phyloP scores from a whole-genome alignment of 2,329 filamentous ascomycete genomes.

The Harringtonia lauricola region DNA sequence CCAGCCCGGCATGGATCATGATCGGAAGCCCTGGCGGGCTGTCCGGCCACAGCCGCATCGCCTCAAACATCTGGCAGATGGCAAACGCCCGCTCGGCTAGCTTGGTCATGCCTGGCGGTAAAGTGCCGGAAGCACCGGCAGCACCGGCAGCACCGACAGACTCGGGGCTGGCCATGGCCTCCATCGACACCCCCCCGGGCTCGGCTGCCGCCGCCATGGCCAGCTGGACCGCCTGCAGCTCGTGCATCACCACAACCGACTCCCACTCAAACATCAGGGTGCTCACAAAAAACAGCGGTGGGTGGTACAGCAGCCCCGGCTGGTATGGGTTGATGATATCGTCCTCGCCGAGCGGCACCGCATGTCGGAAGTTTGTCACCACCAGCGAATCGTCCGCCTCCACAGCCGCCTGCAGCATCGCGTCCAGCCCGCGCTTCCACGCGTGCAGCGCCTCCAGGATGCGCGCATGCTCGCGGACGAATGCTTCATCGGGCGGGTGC shows the following conservation, averaged over 20 bases:
- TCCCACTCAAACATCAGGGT: conserved; percentile 67
- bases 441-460: conserved; percentile 33
- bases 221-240: conserved; percentile 49
- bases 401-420: conserved; percentile 3
- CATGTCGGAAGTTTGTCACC: conserved; percentile 51
- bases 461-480: conserved; percentile 47
- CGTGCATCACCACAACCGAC: conserved; percentile 70
- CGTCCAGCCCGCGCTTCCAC: conserved; percentile 37
- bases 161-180: background rate
- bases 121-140: background rate
- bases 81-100: conserved; percentile 49
- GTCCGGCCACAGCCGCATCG: conserved; percentile 60
- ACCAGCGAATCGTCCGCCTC: conserved; percentile 19
- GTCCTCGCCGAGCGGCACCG: conserved; percentile 39
- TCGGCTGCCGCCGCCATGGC: conserved; percentile 13
- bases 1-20: conserved; percentile 63
- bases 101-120: conserved; percentile 20
- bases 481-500: conserved; percentile 49
- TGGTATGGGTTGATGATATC: conserved; percentile 67
- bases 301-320: conserved; percentile 58
- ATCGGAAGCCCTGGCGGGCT: conserved; percentile 61
- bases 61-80: conserved; percentile 70
- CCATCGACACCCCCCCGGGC: too few relatives aligned
- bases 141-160: background rate
- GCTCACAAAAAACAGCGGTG: conserved; percentile 63